These are phyloP conservation scores for Pelargonium fulgidum DNA, from an alignment of 441 rosid species.

Conservation along the genomic window DNA sequence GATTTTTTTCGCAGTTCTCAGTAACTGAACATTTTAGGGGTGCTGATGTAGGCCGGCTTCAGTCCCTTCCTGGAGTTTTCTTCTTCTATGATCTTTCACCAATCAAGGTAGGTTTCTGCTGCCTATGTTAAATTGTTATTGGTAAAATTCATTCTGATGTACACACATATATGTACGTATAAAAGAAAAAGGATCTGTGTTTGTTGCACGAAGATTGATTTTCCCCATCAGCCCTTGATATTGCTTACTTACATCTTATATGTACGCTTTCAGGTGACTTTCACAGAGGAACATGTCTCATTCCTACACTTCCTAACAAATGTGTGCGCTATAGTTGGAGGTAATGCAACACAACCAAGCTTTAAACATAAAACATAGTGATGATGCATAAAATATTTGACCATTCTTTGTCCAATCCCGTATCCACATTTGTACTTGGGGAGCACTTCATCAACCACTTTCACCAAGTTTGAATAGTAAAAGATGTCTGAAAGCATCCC, in stretches of 20 bases:
- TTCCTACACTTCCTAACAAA: conserved; percentile 90
- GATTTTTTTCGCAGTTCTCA: conserved; percentile 56
- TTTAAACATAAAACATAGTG: neutral
- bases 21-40: conserved; percentile 83
- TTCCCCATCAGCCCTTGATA: neutral
- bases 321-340: conserved; percentile 92
- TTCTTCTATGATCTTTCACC: conserved; percentile 97
- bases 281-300: conserved; percentile 67
- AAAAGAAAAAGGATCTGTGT: neutral
- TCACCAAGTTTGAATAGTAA: too few relatives aligned
- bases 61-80: conserved; percentile 83
- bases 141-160: neutral
- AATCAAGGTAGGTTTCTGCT: conserved; percentile 54
- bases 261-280: conserved; percentile 57
- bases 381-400: too few relatives aligned
- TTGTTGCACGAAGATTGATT: neutral
- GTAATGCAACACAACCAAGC: conserved; percentile 25
- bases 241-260: conserved; percentile 13
- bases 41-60: conserved; percentile 55
- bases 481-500: too few relatives aligned
- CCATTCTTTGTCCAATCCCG: too few relatives aligned
- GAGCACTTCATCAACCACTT: too few relatives aligned
- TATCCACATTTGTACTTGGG: too few relatives aligned
- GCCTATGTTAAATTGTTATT: neutral
- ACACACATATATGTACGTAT: too few relatives aligned